Evolutionary conservation across 2,329 filamentous ascomycete genomes (phyloP).

Genomic region (Pyrenochaeta sp.): DNA sequence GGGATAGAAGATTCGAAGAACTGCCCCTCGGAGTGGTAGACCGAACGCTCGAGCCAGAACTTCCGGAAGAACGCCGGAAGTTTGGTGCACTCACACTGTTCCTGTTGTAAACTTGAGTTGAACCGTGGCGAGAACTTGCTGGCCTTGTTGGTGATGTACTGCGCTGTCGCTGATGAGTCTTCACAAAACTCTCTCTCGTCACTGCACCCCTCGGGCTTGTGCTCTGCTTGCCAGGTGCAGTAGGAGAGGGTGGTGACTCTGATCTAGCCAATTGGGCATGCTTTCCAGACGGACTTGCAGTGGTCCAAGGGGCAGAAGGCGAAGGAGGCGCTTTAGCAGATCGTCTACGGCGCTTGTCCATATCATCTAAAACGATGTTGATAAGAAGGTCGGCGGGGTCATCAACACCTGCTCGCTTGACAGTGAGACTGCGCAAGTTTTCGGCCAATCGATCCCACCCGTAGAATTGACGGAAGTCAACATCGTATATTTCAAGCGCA

Average conservation of each 20-base stretch:
- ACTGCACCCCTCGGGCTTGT: constrained; percentile 59
- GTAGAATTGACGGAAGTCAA: constrained; percentile 96
- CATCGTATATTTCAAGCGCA: constrained; percentile 90
- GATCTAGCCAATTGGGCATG: constrained; percentile 74
- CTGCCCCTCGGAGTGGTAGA: constrained; percentile 69
- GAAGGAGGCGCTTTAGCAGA: constrained; percentile 87
- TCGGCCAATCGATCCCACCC: constrained; percentile 96
- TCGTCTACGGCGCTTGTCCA: constrained; percentile 87
- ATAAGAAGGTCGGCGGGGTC: constrained; percentile 90
- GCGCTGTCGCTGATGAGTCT: constrained; percentile 60
- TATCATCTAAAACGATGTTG: constrained; percentile 94
- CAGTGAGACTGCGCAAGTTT: constrained; percentile 85
- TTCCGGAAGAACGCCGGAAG: constrained; percentile 87
- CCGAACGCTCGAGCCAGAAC: constrained; percentile 80
- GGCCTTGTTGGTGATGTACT: constrained; percentile 86
- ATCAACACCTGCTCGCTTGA: constrained; percentile 87
- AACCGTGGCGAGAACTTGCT: constrained; percentile 75
- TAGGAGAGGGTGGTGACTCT: constrained; percentile 64
- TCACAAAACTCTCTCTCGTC: constrained; percentile 66
- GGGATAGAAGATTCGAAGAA: constrained; percentile 77
- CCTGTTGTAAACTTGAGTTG: constrained; percentile 69
- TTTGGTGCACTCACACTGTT: constrained; percentile 64
- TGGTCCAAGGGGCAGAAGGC: constrained; percentile 74
- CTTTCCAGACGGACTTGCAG: constrained; percentile 68
- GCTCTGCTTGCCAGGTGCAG: constrained; percentile 53